phyloP scores from a whole-genome alignment of 495 filamentous ascomycete genomes.

The Lichenothelia convexa region DNA sequence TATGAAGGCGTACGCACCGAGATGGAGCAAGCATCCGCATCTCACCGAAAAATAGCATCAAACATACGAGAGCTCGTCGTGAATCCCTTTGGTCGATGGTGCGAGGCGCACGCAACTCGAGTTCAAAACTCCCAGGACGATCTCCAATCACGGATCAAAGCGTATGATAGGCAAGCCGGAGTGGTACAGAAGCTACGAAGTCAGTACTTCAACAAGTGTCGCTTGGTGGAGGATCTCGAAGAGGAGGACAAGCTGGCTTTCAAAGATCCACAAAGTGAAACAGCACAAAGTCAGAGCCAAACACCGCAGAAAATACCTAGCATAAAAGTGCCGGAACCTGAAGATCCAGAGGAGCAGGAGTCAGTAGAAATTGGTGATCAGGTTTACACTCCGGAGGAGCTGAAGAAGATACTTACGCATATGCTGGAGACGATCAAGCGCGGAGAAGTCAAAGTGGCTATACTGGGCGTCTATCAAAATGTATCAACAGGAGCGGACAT shows the following conservation, averaged over 20 bases:
- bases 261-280: conserved; percentile 48
- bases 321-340: conserved; percentile 33
- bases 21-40: conserved; percentile 82
- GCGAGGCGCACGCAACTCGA: conserved; percentile 78
- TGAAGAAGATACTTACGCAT: conserved; percentile 76
- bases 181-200: conserved; percentile 79
- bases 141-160: conserved; percentile 71
- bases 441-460: conserved; percentile 82
- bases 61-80: conserved; percentile 94
- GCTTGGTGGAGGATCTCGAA: conserved; percentile 85
- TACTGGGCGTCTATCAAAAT: conserved; percentile 86
- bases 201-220: conserved; percentile 96
- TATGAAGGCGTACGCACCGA: conserved; percentile 89
- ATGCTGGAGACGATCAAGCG: conserved; percentile 75
- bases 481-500: conserved; percentile 81
- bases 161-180: conserved; percentile 82
- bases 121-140: conserved; percentile 89
- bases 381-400: conserved; percentile 59
- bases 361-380: conserved; percentile 82
- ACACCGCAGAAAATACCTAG: conserved; percentile 26
- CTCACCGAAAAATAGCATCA: conserved; percentile 83
- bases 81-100: conserved; percentile 84
- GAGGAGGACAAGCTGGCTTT: conserved; percentile 98
- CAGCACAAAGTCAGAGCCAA: conserved; percentile 44
- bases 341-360: conserved; percentile 45